These are phyloP conservation scores for Calocybe indica DNA, from an alignment of 768 basidiomycete genomes.

Conservation along the genomic window DNA sequence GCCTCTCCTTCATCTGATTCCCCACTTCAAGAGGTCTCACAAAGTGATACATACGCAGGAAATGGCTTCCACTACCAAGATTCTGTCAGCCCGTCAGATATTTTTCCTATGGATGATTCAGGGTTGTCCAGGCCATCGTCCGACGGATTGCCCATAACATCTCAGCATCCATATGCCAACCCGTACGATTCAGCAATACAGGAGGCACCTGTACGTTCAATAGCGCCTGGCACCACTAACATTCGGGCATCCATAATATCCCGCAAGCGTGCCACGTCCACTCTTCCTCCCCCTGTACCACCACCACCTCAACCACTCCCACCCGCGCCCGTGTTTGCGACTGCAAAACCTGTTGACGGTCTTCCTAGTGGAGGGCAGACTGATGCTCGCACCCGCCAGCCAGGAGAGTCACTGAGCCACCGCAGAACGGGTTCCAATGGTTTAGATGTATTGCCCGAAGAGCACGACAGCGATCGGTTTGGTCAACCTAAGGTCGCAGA, in stretches of 20 bases:
- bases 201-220: no score
- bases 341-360: slow-evolving; percentile 22
- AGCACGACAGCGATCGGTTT: slow-evolving; percentile 31
- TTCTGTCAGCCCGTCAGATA: slow-evolving; percentile 31
- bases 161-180: slow-evolving; percentile 49
- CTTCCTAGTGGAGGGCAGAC: slow-evolving; percentile 22
- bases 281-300: slow-evolving; percentile 59
- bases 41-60: slow-evolving; percentile 26
- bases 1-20: slow-evolving; percentile 46
- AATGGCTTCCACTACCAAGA: slow-evolving; percentile 27
- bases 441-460: slow-evolving; percentile 60
- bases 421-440: slow-evolving; percentile 50
- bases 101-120: slow-evolving; percentile 35
- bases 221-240: slow-evolving; percentile 13
- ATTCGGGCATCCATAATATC: slow-evolving; percentile 28
- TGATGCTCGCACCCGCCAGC: slow-evolving; percentile 32
- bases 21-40: slow-evolving; percentile 32
- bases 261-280: slow-evolving; percentile 41
- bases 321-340: slow-evolving; percentile 40
- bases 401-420: slow-evolving; percentile 48
- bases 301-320: slow-evolving; percentile 59
- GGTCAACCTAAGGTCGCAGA: slow-evolving; percentile 23
- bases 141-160: slow-evolving; percentile 24
- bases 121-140: slow-evolving; percentile 22
- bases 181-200: slow-evolving; percentile 28